Evolutionary conservation across 345 rosid species (phyloP), one percentile per base, ranked within the genome.

Genomic region (Melastoma malabathricum): DNA sequence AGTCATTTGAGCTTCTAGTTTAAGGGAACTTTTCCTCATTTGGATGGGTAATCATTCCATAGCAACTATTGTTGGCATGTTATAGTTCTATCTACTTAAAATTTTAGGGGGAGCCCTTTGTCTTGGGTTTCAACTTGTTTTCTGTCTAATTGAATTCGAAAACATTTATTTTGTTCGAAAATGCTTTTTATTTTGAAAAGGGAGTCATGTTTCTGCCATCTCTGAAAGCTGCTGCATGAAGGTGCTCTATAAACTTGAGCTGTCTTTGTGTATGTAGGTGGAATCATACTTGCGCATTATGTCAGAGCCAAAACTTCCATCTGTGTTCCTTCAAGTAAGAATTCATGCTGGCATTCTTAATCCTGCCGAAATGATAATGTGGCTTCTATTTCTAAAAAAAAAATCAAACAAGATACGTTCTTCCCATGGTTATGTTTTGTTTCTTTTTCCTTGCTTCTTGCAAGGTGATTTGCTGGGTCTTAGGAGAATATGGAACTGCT

Each of bases 401-500:
- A 38, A n/a, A 31, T 31, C 13, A 43, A 31, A 43, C 6, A 51
- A 31, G 41, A 51, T 51, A 20, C 44, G 10, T 16, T 34, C 41
- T 34, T 34, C 41, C 12, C 41, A 34, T 34, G 41, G 10, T 34
- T 34, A 34, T 34, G 0, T 34, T 34, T 31, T 57, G 45, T 51
- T 44, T 66, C 38, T 69, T 66, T 39, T 64, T 68, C 44, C 43
- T 39, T 52, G 29, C 16, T 34, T 17, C 31, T 45, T 71, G 57
- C n/a, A 71, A 92, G 98, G 89, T 92, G 56, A 85, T 87, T 59
- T 92, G 97, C 64, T 92, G 98, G 97, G 97, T 87, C 46, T 58
- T 83, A 73, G 98, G 98, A 64, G 97, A 92, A 59, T 92, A 84
- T 52, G 97, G 97, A 59, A 81, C 89, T 43, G 83, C 88, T 54